Evolutionary conservation across 306 rosid species (phyloP), one percentile per base, ranked within the genome.

Genomic region (Morella rubra): DNA sequence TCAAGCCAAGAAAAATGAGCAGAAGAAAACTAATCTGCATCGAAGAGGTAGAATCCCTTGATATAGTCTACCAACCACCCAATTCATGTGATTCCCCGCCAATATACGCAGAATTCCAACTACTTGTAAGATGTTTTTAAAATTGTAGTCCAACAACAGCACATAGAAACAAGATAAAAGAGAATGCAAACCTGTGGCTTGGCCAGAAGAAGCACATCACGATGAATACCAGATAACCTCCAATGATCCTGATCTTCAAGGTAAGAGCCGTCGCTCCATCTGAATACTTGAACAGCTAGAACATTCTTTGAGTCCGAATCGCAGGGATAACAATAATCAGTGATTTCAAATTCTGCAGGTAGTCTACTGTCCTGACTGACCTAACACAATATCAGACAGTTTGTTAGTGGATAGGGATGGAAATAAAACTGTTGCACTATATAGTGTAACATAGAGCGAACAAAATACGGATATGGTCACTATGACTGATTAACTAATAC

Each of bases 181-280:
- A 65, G 51, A 77, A 84, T 71, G 75, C 62, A 76, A 79, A 91
- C 98, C 95, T 91, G 78, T 8, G 98, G 98, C 85, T 95, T 92
- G 72, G 97, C 77, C 59, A 95, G 86, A 81, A 95, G 98, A 76
- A 92, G 91, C 73, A 95, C 98, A 64, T 95, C 96, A 46, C 97
- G 97, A 80, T 92, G 98, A 79, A 95, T 89, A 42, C 97, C 98
- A 22, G 98, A 92, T 77, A 95, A 72, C 90, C 97, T 84, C 97
- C 98, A 95, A 32, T 95, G 98, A 72, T 95, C 98, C 86, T 95
- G 97, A 82, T 95, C 98, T 87, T 95, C 98, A 64, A 95, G 96
- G 84, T 95, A 95, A 81, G 92, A 81, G 19, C 98, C 98, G 72
- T 95, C 98, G 66, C 98, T 92, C 97, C 97, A 95, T 90, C 93